Conservation (phyloP, 108 stramenopile species). For the Asterionellopsis glacialis region DNA sequence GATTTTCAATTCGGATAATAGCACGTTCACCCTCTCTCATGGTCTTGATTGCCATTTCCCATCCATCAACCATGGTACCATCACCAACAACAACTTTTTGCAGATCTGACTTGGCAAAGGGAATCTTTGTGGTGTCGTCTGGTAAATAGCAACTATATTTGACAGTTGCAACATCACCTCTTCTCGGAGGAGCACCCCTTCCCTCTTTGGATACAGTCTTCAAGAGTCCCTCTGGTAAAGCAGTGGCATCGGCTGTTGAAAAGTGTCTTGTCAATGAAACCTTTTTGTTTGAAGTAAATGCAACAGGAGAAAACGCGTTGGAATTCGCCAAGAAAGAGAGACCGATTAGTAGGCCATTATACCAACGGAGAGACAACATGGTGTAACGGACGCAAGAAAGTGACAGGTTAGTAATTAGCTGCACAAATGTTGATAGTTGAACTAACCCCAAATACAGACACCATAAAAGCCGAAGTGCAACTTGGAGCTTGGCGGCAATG, state of each 20-base stretch:
- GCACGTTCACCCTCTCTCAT: conserved; percentile 76
- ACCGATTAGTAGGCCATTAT: no score
- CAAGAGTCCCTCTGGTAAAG: conserved; percentile 13
- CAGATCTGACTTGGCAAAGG: conserved; percentile 27
- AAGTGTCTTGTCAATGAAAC: background rate
- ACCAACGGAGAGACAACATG: no score
- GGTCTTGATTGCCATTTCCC: conserved; percentile 61
- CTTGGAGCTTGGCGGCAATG: no score
- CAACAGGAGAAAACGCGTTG: no score
- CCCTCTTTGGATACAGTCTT: conserved; percentile 39
- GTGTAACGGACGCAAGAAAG: no score
- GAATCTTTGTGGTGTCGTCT: conserved; percentile 3
- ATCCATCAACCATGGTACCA: conserved; percentile 74
- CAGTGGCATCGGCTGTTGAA: background rate
- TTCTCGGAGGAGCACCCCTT: conserved; percentile 4
- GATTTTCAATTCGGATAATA: conserved; percentile 56
- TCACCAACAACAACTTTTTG: conserved; percentile 61
- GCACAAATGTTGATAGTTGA: no score
- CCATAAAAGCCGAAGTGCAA: no score
- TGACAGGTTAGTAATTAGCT: no score
- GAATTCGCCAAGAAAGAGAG: no score
- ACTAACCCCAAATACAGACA: no score
- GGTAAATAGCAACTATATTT: conserved; percentile 43
- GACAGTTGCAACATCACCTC: conserved; percentile 50
- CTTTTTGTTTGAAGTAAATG: no score